A percentile compares a stretch with the other conserved stretches of the same genome.
Conservation (phyloP, 257 asterid species). For the Leptodermis oblonga region DNA sequence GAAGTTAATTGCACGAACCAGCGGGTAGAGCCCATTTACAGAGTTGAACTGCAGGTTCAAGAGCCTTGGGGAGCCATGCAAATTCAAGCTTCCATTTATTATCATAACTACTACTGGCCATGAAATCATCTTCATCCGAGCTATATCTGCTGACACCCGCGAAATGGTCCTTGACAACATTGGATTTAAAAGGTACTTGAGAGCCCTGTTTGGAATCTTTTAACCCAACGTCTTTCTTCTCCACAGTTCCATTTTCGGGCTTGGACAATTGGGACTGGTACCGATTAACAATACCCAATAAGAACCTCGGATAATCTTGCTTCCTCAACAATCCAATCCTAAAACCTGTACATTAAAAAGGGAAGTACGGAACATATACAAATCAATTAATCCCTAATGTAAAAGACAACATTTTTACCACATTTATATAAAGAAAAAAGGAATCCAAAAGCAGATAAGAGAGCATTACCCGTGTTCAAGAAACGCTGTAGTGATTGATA, state of each 20-base stretch:
- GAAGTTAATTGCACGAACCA: constrained; percentile 37
- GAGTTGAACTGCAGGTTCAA: constrained; percentile 86
- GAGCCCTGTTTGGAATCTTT: constrained; percentile 18
- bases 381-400: not conserved
- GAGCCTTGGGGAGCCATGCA: constrained; percentile 78
- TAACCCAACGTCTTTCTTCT: constrained; percentile 31
- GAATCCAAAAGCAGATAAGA: constrained; percentile 1
- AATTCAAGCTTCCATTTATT: constrained; percentile 72
- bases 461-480: constrained; percentile 35
- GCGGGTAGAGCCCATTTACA: constrained; percentile 75
- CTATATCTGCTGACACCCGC: constrained; percentile 23
- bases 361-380: not conserved
- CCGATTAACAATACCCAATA: constrained; percentile 41
- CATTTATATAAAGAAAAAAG: not conserved
- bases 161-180: constrained; percentile 12
- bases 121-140: constrained; percentile 37
- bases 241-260: constrained; percentile 30
- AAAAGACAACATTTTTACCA: not conserved
- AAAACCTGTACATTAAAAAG: constrained; percentile 37
- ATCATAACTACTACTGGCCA: constrained; percentile 11
- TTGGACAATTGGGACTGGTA: constrained; percentile 53
- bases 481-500: constrained; percentile 30
- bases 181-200: constrained; percentile 19
- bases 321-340: constrained; percentile 33
- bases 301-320: constrained; percentile 28